Evolutionary conservation across 306 rosid genomes (phyloP), one percentile per base, ranked within the genome.

Genomic region (Pyrus communis): DNA sequence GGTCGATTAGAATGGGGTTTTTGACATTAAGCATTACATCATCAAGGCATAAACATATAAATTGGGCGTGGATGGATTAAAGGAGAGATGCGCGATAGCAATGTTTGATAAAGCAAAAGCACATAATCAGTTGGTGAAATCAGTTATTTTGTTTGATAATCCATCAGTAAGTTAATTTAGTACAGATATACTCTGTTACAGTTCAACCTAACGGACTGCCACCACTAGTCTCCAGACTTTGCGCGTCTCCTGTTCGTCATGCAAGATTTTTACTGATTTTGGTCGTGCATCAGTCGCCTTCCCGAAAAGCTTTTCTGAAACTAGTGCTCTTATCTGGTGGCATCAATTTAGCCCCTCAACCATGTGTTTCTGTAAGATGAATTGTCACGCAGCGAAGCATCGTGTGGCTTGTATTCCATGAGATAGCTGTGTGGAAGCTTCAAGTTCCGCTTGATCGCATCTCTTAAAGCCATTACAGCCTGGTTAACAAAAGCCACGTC

Each of bases 291-390:
- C 33, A 9, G 17, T 59, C 35, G 7, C 18, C 68, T 73, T 40
- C 23, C 4, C 0, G 15, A 11, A 35, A 38, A 25, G 23, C 15
- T 25, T 59, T 31, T 43, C 45, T 43, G 69, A 23, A 74, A 59
- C 45, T n/a, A 14, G 30, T 8, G 11, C 12, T 38, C 69, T 73
- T 40, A 74, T 11, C 59, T 11, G 77, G 59, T 18, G 70, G 59
- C 69, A 28, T 11, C 15, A n/a, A 21, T 73, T 84, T 86, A 93
- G 67, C 98, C 98, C 81, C 93, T 85, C 94, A 94, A 86, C 98
- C 98, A 92, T 61, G 98, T 90, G 87, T 94, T 94, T 76, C 98
- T 85, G 84, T 92, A 94, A 35, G 97, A 94, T 27, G 98, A 92
- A 79, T 94, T 90, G 83, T 94, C 98, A 22, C 92, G 89, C 80